Conservation (phyloP, 441 rosid species). For the Pelargonium fulgidum region DNA sequence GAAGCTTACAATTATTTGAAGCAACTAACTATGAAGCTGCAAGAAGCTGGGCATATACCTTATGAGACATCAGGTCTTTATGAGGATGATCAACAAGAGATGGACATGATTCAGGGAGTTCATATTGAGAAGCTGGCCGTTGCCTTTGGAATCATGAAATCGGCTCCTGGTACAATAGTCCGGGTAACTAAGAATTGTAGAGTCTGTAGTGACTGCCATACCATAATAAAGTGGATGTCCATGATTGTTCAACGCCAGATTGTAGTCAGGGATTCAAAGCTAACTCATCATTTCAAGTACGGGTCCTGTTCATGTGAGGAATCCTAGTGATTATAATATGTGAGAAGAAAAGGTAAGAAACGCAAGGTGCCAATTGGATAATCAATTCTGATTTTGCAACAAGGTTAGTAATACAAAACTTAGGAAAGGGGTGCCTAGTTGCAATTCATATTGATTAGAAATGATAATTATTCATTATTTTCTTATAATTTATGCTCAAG, state of each 20-base stretch:
- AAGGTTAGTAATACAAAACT: background rate
- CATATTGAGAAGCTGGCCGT: conserved; percentile 70
- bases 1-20: conserved; percentile 36
- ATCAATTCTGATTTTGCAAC: background rate
- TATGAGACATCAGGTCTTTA: conserved; percentile 40
- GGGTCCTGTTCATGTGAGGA: background rate
- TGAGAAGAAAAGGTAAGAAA: background rate
- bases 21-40: conserved; percentile 38
- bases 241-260: conserved; percentile 47
- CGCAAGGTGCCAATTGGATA: background rate
- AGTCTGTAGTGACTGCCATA: conserved; percentile 61
- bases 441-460: no score
- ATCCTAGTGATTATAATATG: background rate
- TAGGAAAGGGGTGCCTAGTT: background rate
- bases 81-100: conserved; percentile 61
- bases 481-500: no score
- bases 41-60: conserved; percentile 49
- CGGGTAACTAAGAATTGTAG: conserved; percentile 60
- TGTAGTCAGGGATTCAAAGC: conserved; percentile 49
- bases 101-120: conserved; percentile 45
- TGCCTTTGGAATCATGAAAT: conserved; percentile 56
- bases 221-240: conserved; percentile 47
- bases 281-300: background rate
- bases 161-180: conserved; percentile 44
- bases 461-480: no score